phyloP scores from a whole-genome alignment of 768 basidiomycete species.

The Cyathus striatus region DNA sequence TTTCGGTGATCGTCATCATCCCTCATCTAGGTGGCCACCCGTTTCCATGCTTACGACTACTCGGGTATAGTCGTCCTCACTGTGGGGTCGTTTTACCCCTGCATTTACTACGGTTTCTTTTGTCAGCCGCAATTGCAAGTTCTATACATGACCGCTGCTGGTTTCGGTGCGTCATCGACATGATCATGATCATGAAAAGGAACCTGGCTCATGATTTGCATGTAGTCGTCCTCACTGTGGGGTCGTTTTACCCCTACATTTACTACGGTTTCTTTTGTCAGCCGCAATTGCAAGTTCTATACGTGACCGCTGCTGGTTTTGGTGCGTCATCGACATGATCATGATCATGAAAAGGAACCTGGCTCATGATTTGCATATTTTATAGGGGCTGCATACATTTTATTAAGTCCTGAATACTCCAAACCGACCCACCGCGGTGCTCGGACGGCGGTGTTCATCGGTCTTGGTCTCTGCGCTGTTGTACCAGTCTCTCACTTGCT shows the following conservation, averaged over 20 bases:
- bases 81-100: constrained; percentile 76
- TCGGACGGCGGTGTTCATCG: constrained; percentile 76
- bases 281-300: no score
- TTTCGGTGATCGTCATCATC: neutral
- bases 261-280: no score
- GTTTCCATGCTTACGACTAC: constrained; percentile 69
- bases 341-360: constrained; percentile 10
- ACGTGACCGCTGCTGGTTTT: constrained; percentile 49
- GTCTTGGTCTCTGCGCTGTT: constrained; percentile 65
- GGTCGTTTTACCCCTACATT: no score
- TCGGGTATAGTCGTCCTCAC: constrained; percentile 76
- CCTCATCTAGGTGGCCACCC: constrained; percentile 43
- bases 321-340: constrained; percentile 41
- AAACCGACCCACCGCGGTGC: constrained; percentile 71
- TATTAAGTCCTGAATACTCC: constrained; percentile 73
- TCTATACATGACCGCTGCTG: constrained; percentile 50
- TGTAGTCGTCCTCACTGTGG: no score
- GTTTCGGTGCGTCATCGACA: constrained; percentile 46
- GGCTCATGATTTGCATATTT: neutral
- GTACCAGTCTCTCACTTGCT: constrained; percentile 68
- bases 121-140: constrained; percentile 50
- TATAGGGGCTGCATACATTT: constrained; percentile 65
- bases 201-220: neutral
- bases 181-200: constrained; percentile 16
- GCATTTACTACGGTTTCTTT: constrained; percentile 75